Percentiles rank a stretch among this genome's conserved stretches.
Evolutionary conservation across 2,329 filamentous ascomycete species (phyloP).

Genomic region (Aspergillus sp.): DNA sequence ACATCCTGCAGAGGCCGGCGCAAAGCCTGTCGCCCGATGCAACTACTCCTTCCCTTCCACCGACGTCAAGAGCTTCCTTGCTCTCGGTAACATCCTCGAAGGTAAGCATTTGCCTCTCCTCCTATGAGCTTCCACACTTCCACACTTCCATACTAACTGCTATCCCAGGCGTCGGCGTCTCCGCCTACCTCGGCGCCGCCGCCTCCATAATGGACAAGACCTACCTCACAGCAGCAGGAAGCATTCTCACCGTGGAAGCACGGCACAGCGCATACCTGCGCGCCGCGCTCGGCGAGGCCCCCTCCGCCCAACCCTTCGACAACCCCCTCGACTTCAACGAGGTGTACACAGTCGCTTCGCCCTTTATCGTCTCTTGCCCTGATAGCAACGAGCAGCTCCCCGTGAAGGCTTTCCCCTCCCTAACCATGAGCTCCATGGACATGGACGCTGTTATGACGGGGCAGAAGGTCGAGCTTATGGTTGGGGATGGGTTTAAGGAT

Average conservation of each 20-base stretch:
- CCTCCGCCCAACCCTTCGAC: conserved; percentile 62
- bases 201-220: conserved; percentile 56
- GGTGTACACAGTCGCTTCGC: conserved; percentile 64
- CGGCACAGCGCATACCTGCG: conserved; percentile 65
- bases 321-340: conserved; percentile 58
- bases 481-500: conserved; percentile 17
- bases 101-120: conserved; percentile 24
- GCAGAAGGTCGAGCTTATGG: not conserved
- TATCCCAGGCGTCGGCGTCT: conserved; percentile 50
- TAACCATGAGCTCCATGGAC: conserved; percentile 29
- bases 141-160: not conserved
- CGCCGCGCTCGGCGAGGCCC: conserved; percentile 46
- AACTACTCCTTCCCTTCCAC: conserved; percentile 57
- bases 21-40: conserved; percentile 54
- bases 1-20: conserved; percentile 41
- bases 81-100: conserved; percentile 55
- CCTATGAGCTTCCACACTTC: not conserved
- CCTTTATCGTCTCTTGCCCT: conserved; percentile 62
- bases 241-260: conserved; percentile 65
- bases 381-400: conserved; percentile 55
- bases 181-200: conserved; percentile 63
- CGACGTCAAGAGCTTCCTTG: conserved; percentile 52
- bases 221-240: conserved; percentile 62
- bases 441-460: not conserved
- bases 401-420: conserved; percentile 59